Conservation (phyloP, 495 filamentous ascomycete species). For the Podospora fimiseda region DNA sequence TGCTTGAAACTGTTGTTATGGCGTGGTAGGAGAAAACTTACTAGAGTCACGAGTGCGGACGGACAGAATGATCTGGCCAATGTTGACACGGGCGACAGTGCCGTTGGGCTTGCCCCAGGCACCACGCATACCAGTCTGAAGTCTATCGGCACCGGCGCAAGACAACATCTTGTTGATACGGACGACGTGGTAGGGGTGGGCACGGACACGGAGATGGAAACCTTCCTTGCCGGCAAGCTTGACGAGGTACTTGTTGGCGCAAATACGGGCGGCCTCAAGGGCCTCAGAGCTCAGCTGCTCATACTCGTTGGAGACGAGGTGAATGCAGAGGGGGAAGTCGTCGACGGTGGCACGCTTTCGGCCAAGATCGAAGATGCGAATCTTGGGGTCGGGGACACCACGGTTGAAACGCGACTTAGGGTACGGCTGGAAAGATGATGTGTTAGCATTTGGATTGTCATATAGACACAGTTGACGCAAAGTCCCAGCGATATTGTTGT, state of each 20-base stretch:
- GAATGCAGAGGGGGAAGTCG: constrained; percentile 96
- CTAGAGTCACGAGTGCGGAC: constrained; percentile 89
- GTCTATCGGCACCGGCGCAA: constrained; percentile 98
- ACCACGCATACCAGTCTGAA: constrained; percentile 99
- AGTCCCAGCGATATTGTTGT: background rate
- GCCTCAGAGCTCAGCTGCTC: constrained; percentile 98
- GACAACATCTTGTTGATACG: constrained; percentile 99
- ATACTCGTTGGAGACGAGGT: constrained; percentile 99
- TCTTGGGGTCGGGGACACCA: constrained; percentile 99
- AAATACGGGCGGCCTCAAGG: constrained; percentile 98
- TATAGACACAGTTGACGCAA: background rate
- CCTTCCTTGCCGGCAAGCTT: constrained; percentile 96
- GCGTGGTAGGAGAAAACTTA: constrained; percentile 35
- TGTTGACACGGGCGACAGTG: constrained; percentile 96
- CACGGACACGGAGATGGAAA: constrained; percentile 97
- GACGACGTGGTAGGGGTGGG: constrained; percentile 98
- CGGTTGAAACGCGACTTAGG: constrained; percentile 99
- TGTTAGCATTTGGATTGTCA: constrained; percentile 21
- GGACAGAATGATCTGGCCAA: constrained; percentile 94
- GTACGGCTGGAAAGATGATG: constrained; percentile 64
- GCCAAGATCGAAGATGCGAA: constrained; percentile 98
- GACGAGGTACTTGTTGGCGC: constrained; percentile 99
- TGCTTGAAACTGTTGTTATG: background rate
- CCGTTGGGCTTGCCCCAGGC: constrained; percentile 99
- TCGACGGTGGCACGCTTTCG: constrained; percentile 97